Base-by-base conservation (phyloP, 768 basidiomycete species). In the Auricularia heimuer region DNA sequence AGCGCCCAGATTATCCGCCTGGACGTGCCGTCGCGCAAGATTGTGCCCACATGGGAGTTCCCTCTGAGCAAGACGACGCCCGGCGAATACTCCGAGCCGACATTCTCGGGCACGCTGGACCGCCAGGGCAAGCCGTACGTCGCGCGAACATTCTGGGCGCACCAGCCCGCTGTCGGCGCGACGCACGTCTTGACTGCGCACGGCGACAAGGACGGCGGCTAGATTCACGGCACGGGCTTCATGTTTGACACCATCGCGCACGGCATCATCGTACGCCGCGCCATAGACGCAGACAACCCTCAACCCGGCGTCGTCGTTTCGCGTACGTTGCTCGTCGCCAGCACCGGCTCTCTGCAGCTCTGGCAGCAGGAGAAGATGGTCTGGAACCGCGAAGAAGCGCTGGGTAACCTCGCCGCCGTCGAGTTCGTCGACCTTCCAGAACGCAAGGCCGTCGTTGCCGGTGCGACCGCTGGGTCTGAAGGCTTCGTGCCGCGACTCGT, bases 381-480 rank as follows among this genome's bases (percentile, higher is more conserved):
- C 35, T 96, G 93, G 92, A 83, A 82, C 0, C 81, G 94, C 61
- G 94, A 96, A 71, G 94, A 98, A 71, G 81, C 84, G 1, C 78
- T 96, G 10, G 78, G 90, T 0, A 78, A 83, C 2, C 80, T 91
- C 62, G 80, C 68, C 29, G 80, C 82, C 0, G 85, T 87, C 1
- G 83, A 86, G 62, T 85, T 94, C 65, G 82, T 94, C 24, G 90
- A 93, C 68, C 80, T 96, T 16, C 91, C 91, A 0, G 89, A 91
- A 73, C 70, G 74, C 51, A 76, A 80, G 66, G 70, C 76, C 12
- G 74, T 74, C 63, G 73, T 73, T 21, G 69, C 74, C 14, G 74
- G 74, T 10, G 39, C 39, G 8, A 66, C 77, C 18, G 74, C 72
- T 18, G 62, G 58, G 1, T 70, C 67, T 1, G 87, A 89, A 71